Base-by-base conservation (phyloP, 148 eudicot genomes). In the Suaeda aralocaspica region DNA sequence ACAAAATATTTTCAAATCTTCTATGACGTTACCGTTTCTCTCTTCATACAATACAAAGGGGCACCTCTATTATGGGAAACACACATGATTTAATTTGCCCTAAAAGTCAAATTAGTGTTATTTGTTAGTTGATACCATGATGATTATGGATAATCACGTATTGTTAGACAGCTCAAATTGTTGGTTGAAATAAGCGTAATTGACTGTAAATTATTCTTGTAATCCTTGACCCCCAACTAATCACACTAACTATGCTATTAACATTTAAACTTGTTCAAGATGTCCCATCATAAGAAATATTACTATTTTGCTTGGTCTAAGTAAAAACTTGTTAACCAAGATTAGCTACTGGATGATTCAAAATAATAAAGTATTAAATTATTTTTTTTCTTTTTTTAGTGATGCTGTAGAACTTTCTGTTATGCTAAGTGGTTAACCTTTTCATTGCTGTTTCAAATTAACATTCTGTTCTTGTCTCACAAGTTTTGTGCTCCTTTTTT, bases 91-190 rank as follows among this genome's bases (percentile, higher is more conserved):
- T 34, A 51, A 68, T 62, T 34, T 15, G 72, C 36, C 29, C 4
- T 62, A 77, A 68, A 62, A 65, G 69, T 29, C 26, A 61, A 61
- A 12, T 63, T 61, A 42, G 30, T 24, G 41, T 12, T 29, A 42
- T 77, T 41, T 14, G 66, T 66, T 77, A 60, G 72, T 72, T 25
- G 77, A 41, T 61, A 33, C 26, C 48, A 51, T 72, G 72, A 72
- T 78, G 67, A 73, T 78, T 52, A 72, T 72, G 80, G 19, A 57
- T 67, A 72, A 46, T 22, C 76, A 55, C 65, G 80, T 77, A 77
- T 55, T 67, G 69, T 68, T 4, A 60, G 76, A 73, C 81, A 78
- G 81, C 81, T 78, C 70, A 78, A 61, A 65, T 68, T 74, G 81
- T 48, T 73, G 36, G 67, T 69, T 72, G 41, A 52, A 67, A 31